A percentile compares a stretch with the other conserved stretches of the same genome.
phyloP scores from a whole-genome alignment of 352 stramenopile genomes.

The Aphanomyces invadans region DNA sequence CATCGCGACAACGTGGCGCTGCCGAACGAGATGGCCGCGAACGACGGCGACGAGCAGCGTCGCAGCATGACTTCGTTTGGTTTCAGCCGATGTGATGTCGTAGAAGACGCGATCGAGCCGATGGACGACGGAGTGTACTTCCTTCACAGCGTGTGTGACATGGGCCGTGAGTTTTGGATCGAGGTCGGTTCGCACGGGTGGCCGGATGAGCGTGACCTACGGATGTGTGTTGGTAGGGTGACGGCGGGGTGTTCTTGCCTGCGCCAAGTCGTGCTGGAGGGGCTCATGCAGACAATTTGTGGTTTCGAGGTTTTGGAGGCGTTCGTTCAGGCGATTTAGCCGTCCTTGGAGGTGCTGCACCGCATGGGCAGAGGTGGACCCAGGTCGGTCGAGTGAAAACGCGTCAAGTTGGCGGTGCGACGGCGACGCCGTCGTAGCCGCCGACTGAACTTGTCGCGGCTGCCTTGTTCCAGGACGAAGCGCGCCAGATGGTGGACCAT shows the following conservation, averaged over 20 bases:
- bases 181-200: background rate
- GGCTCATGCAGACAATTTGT: background rate
- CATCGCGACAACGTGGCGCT: constrained; percentile 38
- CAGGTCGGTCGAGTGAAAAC: background rate
- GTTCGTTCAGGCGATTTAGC: background rate
- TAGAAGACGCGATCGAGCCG: constrained; percentile 69
- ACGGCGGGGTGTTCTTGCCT: background rate
- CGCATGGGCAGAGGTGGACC: background rate
- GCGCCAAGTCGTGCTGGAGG: background rate
- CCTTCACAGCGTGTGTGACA: constrained; percentile 48
- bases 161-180: constrained; percentile 37
- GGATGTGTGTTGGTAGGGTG: background rate
- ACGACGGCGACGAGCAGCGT: constrained; percentile 54
- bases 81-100: constrained; percentile 62
- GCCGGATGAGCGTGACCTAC: constrained; percentile 1
- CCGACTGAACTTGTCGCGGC: background rate
- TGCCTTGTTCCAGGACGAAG: no score
- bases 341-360: background rate
- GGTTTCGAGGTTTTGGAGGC: background rate
- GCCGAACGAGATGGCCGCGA: constrained; percentile 43
- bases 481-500: background rate
- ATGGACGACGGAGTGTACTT: constrained; percentile 53
- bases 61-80: constrained; percentile 58
- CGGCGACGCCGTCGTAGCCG: background rate
- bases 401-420: background rate